These are phyloP conservation scores for Carallia brachiata DNA, from an alignment of 345 rosid species.

Conservation along the genomic window DNA sequence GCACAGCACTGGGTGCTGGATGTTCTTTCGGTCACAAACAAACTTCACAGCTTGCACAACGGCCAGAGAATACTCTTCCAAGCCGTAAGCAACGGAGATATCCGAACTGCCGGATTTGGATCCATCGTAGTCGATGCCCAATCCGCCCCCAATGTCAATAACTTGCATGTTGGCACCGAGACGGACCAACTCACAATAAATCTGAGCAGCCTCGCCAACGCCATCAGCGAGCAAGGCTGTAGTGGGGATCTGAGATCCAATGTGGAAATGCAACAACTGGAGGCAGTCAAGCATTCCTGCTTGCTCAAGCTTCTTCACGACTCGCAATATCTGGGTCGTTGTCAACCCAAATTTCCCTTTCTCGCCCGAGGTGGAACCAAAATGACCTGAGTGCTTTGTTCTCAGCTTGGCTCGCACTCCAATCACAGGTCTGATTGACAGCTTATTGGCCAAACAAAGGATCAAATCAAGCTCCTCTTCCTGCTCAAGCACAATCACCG, in stretches of 20 bases:
- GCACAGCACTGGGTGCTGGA: conserved; percentile 77
- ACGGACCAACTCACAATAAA: conserved; percentile 84
- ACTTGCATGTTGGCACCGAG: conserved; percentile 83
- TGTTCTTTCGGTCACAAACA: conserved; percentile 66
- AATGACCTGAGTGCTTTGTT: conserved; percentile 88
- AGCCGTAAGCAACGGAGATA: conserved; percentile 78
- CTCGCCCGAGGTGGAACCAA: conserved; percentile 98
- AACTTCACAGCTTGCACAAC: conserved; percentile 62
- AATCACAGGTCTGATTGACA: conserved; percentile 59
- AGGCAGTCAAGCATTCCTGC: conserved; percentile 79
- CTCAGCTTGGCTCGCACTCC: conserved; percentile 85
- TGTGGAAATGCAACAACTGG: conserved; percentile 83
- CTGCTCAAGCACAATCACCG: conserved; percentile 86
- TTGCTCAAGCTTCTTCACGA: conserved; percentile 56
- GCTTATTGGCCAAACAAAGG: conserved; percentile 59
- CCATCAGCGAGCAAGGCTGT: conserved; percentile 70
- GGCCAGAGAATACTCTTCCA: conserved; percentile 78
- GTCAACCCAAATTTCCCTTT: conserved; percentile 90
- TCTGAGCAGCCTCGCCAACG: conserved; percentile 79
- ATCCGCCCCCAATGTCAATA: conserved; percentile 82
- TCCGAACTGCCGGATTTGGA: conserved; percentile 82
- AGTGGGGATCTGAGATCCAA: conserved; percentile 90
- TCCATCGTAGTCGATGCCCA: conserved; percentile 93
- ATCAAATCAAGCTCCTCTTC: conserved; percentile 89
- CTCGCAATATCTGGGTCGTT: conserved; percentile 71